Conservation (phyloP, 108 stramenopile genomes). For the Conticribra guillardii region DNA sequence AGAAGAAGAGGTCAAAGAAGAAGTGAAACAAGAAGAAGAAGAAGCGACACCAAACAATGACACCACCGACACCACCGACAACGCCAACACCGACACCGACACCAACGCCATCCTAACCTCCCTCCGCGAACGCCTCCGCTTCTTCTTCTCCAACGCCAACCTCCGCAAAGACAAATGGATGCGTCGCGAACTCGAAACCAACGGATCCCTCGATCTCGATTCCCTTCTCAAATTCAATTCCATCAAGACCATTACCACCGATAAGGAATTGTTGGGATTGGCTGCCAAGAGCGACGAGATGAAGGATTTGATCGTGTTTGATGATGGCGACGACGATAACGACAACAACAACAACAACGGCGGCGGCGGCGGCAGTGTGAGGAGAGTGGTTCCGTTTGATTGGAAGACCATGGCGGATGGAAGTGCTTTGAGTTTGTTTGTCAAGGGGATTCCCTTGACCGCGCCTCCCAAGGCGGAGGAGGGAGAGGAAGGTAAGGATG, state of each 20-base stretch:
- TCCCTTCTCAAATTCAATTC: conserved; percentile 76
- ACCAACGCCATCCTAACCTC: conserved; percentile 5
- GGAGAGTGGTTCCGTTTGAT: conserved; percentile 70
- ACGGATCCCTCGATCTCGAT: conserved; percentile 60
- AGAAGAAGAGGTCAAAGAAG: not conserved
- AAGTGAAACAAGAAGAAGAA: not conserved
- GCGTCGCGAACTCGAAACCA: conserved; percentile 60
- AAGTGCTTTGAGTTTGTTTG: conserved; percentile 63
- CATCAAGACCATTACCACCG: conserved; percentile 64
- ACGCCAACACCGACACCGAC: not conserved
- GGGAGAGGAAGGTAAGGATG: conserved; percentile 42
- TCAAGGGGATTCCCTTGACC: conserved; percentile 71
- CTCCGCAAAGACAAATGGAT: conserved; percentile 85
- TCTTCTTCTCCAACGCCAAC: conserved; percentile 93
- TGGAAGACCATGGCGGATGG: conserved; percentile 73
- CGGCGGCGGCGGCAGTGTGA: conserved; percentile 56
- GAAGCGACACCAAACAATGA: not conserved
- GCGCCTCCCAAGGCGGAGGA: conserved; percentile 50
- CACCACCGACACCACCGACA: conserved; percentile 1
- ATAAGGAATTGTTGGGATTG: conserved; percentile 52
- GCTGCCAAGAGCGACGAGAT: conserved; percentile 60
- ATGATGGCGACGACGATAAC: conserved; percentile 59
- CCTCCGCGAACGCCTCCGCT: conserved; percentile 77
- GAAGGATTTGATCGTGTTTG: conserved; percentile 41
- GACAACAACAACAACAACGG: too few species aligned